A percentile compares a stretch with the other conserved stretches of the same genome.
These are phyloP conservation scores for Calocera viscosa DNA, from an alignment of 768 basidiomycete genomes.

Conservation along the genomic window DNA sequence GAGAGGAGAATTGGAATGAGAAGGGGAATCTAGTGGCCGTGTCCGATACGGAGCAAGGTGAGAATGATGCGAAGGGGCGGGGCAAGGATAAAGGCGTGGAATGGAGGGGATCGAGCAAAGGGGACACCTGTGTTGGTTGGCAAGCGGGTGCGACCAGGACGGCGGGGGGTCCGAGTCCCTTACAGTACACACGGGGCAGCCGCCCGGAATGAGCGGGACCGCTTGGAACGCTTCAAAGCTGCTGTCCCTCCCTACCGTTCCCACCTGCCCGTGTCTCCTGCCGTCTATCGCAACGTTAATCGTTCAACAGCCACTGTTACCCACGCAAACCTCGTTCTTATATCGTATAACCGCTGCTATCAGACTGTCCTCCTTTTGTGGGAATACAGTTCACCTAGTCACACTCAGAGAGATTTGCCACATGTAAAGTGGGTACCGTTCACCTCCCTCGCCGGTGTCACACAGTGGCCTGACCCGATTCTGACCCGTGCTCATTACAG, in stretches of 20 bases:
- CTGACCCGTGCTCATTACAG: too few species aligned
- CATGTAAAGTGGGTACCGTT: too few species aligned
- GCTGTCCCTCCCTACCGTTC: not conserved
- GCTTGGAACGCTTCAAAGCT: not conserved
- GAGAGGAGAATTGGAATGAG: conserved; percentile 4
- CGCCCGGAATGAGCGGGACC: not conserved
- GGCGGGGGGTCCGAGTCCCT: not conserved
- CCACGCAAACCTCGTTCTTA: too few species aligned
- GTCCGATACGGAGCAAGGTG: conserved; percentile 11
- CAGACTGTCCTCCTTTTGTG: too few species aligned
- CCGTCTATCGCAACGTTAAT: not conserved
- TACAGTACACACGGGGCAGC: not conserved
- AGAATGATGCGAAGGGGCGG: conserved; percentile 5
- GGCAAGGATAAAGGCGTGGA: conserved; percentile 10
- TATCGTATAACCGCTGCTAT: too few species aligned
- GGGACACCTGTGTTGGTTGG: not conserved
- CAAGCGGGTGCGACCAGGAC: not conserved
- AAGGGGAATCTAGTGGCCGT: conserved; percentile 5
- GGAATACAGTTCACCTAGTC: too few species aligned
- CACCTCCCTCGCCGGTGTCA: too few species aligned
- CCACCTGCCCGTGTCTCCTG: not conserved
- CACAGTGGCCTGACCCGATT: too few species aligned
- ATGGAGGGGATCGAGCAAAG: not conserved
- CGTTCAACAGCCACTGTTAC: too few species aligned
- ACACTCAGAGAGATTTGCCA: too few species aligned